Base-by-base conservation (phyloP, 257 asterid species). In the Haberlea rhodopensis region DNA sequence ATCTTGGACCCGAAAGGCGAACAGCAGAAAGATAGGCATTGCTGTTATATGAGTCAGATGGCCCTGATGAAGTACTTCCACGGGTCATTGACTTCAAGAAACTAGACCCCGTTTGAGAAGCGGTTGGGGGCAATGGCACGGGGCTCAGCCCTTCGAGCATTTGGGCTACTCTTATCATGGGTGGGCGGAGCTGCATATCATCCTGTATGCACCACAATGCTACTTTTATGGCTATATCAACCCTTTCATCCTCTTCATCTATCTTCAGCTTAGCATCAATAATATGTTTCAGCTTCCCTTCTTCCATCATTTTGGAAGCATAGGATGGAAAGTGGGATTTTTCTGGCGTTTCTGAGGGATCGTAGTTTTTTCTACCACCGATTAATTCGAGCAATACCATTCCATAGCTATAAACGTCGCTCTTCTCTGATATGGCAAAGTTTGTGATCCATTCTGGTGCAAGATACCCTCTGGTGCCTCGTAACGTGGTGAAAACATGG, bases 161-260 rank as follows among this genome's bases (percentile, higher is more conserved):
- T 70, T 90, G 99, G 53, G 84, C 97, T 4, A 90, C 96, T 78
- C 82, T 89, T 1, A 84, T 75, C 99, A 94, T 94, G 2, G 99
- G 77, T 25, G 99, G 99, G 40, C 99, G 68, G 2, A 84, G 78
- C 57, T 48, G 27, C 99, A 87, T 87, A 48, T 94, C 97, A 34
- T 94, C 97, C 67, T 94, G 97, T 73, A 94, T 90, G 79, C 99
- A 94, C 99, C 99, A 94, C 78, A 94, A 65, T 28, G 97, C 96
- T 6, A 90, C 95, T 63, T 81, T 82, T 23, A 86, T 81, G 46
- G 90, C 91, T 37, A 69, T 83, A 5, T 25, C 71, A 10, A 83
- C 85, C 78, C 95, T 84, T 64, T 83, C 96, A 27, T 90, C 97
- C 37, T 78, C 79, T 68, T 79, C 90, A 20, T 80, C 80, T 18